Evolutionary conservation across 164 flowering plant genomes (phyloP).

Genomic region (Liriodendron chinense): DNA sequence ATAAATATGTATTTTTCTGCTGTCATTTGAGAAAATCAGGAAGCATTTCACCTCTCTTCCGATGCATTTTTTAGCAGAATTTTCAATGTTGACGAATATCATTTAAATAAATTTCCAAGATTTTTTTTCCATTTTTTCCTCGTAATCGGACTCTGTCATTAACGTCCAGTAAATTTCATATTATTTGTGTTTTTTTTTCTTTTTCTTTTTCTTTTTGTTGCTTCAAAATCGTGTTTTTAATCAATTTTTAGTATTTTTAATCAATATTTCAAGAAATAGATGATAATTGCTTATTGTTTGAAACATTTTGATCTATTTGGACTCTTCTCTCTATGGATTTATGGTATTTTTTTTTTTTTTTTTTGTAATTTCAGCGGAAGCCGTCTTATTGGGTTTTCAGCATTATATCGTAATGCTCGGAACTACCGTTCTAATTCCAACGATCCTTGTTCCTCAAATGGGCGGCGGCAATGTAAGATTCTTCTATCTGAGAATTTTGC

Average conservation of each 20-base stretch:
- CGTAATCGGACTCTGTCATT: background rate
- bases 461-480: conserved; percentile 53
- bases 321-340: background rate
- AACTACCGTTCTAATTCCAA: conserved; percentile 55
- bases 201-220: background rate
- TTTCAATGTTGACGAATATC: too few relatives aligned
- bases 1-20: too few relatives aligned
- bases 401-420: conserved; percentile 69
- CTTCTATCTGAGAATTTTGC: background rate
- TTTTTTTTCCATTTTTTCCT: too few relatives aligned
- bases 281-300: background rate
- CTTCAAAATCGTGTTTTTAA: background rate
- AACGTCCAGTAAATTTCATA: background rate
- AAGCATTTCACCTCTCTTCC: too few relatives aligned
- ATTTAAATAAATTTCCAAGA: too few relatives aligned
- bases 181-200: too few relatives aligned
- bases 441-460: conserved; percentile 61
- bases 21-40: too few relatives aligned
- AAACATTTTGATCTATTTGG: background rate
- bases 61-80: too few relatives aligned
- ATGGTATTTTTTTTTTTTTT: background rate
- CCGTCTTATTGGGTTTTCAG: conserved; percentile 59
- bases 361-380: conserved; percentile 41
- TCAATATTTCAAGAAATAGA: background rate
- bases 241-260: background rate